Percentiles rank a stretch among this genome's conserved stretches.
phyloP scores from a whole-genome alignment of 1,284 basidiomycete species.

The Ustilago bromivora region DNA sequence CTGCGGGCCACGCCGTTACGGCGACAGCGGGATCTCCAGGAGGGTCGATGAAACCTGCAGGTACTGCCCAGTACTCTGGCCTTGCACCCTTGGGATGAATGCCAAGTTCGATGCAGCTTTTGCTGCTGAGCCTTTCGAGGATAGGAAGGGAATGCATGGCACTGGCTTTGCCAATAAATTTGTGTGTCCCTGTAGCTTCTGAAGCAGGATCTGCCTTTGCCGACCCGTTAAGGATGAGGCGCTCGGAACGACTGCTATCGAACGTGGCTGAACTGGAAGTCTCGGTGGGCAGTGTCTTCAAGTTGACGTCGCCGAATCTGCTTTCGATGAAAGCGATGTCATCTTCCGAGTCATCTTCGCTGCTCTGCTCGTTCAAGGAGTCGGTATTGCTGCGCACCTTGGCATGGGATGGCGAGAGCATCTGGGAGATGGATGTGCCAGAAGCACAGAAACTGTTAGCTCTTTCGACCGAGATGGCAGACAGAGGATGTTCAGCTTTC shows the following conservation, averaged over 20 bases:
- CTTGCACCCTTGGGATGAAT: conserved; percentile 30
- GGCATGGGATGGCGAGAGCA: conserved; percentile 36
- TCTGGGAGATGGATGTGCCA: conserved; percentile 16
- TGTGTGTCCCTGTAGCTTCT: conserved; percentile 20
- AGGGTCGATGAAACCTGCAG: conserved; percentile 35
- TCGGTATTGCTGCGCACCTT: conserved; percentile 28
- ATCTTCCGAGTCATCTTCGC: conserved; percentile 55
- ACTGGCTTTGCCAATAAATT: conserved; percentile 60
- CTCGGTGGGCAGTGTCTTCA: neutral
- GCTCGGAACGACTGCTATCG: conserved; percentile 30
- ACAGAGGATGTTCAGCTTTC: neutral
- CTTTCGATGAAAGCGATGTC: conserved; percentile 51
- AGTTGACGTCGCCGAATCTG: conserved; percentile 17
- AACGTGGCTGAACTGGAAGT: conserved; percentile 10
- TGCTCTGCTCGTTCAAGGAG: conserved; percentile 4
- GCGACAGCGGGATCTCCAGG: conserved; percentile 9
- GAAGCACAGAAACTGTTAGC: conserved; percentile 20
- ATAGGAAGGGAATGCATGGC: conserved; percentile 55
- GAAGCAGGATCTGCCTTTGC: neutral
- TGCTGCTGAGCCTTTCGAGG: conserved; percentile 49
- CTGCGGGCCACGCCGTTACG: conserved; percentile 45
- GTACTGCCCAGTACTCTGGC: conserved; percentile 46
- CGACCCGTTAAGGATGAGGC: conserved; percentile 22
- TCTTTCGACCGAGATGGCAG: conserved; percentile 11
- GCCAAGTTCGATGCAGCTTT: conserved; percentile 24